Base-by-base conservation (phyloP, 768 basidiomycete species). In the Galerina marginata region DNA sequence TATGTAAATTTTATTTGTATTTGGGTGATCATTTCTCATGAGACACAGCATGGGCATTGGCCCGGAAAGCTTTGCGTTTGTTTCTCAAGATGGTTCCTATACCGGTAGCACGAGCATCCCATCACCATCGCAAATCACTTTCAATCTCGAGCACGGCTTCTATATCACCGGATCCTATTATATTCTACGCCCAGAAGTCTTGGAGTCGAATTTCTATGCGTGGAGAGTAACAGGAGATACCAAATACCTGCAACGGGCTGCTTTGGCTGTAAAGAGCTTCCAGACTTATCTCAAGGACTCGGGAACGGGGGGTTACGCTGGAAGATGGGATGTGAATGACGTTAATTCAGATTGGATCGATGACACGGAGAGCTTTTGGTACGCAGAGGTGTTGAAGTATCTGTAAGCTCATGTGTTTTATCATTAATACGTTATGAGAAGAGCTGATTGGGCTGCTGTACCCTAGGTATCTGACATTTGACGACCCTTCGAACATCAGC, bases 141-240 rank as follows among this genome's bases (percentile, higher is more conserved):
- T 90, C 76, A 83, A 87, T 72, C 54, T 81, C 9, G 9, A 82
- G 56, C 77, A 91, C 61, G 91, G 89, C 0, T 91, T 82, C 72
- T 91, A 88, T 67, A 83, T 88, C 61, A 81, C 80, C 11, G 62
- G 69, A 5, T 59, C 74, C 11, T 74, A 77, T 61, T 92, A 91
- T 64, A 79, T 86, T 67, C 75, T 86, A 39, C 88, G 91, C 20
- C 90, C 91, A 0, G 89, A 92, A 71, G 89, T 92, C 16, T 81
- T 92, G 11, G 90, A 92, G 70, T 88, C 85, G 50, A 91, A 91
- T 76, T 91, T 92, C 74, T 88, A 91, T 58, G 91, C 89, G 0
- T 92, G 81, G 80, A 83, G 91, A 33, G 83, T 79, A 11, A 90
- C 90, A 2, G 91, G 91, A 1, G 76, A 91, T 64, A 72, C 72